Percentiles rank a stretch among this genome's conserved stretches.
Conservation (phyloP, 2,329 filamentous ascomycete genomes). For the Fusarium floridanum region DNA sequence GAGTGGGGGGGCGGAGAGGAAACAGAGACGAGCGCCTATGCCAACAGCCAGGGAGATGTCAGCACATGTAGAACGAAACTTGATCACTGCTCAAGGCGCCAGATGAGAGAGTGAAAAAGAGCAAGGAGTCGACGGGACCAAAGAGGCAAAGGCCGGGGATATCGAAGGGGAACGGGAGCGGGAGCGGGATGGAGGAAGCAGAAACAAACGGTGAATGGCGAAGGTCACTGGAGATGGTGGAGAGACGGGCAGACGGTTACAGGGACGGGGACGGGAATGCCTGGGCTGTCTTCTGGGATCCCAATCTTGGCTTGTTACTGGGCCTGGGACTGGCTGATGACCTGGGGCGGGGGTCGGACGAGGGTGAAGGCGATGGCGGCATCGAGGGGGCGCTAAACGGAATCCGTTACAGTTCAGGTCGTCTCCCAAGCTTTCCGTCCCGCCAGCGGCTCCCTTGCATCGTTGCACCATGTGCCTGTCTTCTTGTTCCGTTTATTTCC, state of each 20-base stretch:
- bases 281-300: slow-evolving; percentile 36
- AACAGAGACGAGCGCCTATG: slow-evolving; percentile 32
- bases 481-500: slow-evolving; percentile 18
- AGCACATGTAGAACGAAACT: slow-evolving; percentile 40
- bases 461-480: not conserved
- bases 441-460: slow-evolving; percentile 24
- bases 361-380: slow-evolving; percentile 45
- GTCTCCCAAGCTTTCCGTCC: slow-evolving; percentile 16
- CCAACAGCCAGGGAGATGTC: slow-evolving; percentile 36
- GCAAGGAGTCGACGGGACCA: slow-evolving; percentile 4
- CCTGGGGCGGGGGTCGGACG: slow-evolving; percentile 38
- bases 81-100: slow-evolving; percentile 12
- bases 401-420: slow-evolving; percentile 43
- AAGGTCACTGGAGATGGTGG: slow-evolving; percentile 38
- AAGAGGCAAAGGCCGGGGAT: slow-evolving; percentile 14
- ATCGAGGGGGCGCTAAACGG: slow-evolving; percentile 47
- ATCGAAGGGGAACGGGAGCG: slow-evolving; percentile 22
- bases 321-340: slow-evolving; percentile 37
- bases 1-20: slow-evolving; percentile 36
- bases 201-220: slow-evolving; percentile 39
- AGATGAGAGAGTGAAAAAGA: slow-evolving; percentile 5
- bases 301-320: slow-evolving; percentile 36
- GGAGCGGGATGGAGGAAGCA: slow-evolving; percentile 32
- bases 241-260: slow-evolving; percentile 39
- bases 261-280: slow-evolving; percentile 40